These are phyloP conservation scores for Trichophyton simii DNA, from an alignment of 2,329 filamentous ascomycete species.

Conservation along the genomic window DNA sequence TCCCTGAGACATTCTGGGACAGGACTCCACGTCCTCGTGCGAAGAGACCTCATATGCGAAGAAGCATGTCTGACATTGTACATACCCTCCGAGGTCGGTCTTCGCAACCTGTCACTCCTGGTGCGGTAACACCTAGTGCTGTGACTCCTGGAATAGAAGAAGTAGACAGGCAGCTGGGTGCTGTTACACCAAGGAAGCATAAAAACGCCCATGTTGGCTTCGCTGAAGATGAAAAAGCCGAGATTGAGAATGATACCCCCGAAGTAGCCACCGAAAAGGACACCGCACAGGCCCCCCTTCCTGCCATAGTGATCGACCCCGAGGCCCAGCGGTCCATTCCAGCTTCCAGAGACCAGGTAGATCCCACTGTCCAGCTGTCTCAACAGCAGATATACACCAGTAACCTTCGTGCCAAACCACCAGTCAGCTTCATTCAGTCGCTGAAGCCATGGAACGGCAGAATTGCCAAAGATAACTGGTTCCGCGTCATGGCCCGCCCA, in stretches of 20 bases:
- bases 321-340: constrained; percentile 18
- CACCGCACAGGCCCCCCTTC: neutral
- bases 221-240: constrained; percentile 26
- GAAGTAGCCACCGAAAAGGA: constrained; percentile 5
- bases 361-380: constrained; percentile 17
- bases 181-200: constrained; percentile 11
- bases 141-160: neutral
- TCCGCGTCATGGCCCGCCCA: constrained; percentile 62
- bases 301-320: constrained; percentile 16
- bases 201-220: constrained; percentile 47
- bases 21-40: constrained; percentile 51
- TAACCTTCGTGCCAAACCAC: constrained; percentile 52
- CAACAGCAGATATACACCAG: constrained; percentile 50
- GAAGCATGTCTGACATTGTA: constrained; percentile 29
- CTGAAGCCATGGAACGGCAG: constrained; percentile 68
- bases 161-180: constrained; percentile 14
- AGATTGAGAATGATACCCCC: neutral
- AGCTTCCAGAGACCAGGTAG: constrained; percentile 21
- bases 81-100: constrained; percentile 26
- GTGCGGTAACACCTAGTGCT: neutral
- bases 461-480: constrained; percentile 65
- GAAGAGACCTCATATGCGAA: constrained; percentile 26
- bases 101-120: constrained; percentile 9
- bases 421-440: constrained; percentile 59
- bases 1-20: constrained; percentile 95